Base-by-base conservation (phyloP, 805 yeast species). In the Dipodascopsis uninucleata region DNA sequence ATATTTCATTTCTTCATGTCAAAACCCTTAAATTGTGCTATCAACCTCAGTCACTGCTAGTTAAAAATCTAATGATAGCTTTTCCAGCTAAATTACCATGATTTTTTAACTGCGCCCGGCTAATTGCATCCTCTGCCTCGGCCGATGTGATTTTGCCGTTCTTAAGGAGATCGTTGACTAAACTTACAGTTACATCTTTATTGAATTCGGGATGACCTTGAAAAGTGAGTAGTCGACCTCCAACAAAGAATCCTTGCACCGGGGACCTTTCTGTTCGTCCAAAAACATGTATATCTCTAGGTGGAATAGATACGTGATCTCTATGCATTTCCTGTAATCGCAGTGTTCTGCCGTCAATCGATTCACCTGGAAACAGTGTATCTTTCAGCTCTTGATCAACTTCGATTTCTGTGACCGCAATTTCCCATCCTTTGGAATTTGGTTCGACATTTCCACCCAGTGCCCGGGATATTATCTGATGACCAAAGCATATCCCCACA, bases 131-230 rank as follows among this genome's bases (percentile, higher is more conserved):
- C 21, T 33, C 31, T 5, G 33, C 44, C 12, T 37, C 35, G 21
- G 35, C 39, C 6, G 41, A 47, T 4, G 29, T 24, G 9, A 49
- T n/a, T 10, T 16, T 33, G 5, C 50, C 47, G 17, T 17, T n/a
- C 23, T 20, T 32, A n/a, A 28, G 28, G 20, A 21, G 37, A n/a
- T 25, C 31, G 37, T 64, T 61, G 14, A 61, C 51, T 31, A 60
- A 57, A 39, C 58, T 57, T 40, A 67, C 65, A 38, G 56, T 63
- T 16, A 61, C 58, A 3, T 60, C 56, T 16, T 56, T 51, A 23
- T 62, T 59, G 58, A 85, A 88, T 61, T 88, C 96, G 0, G 96
- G 96, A 58, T 88, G 97, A 0, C 96, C 96, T 63, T 88, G 97
- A 55, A 87, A 75, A 0, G 93, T 77, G 18, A 88, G 63, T 5